phyloP scores from a whole-genome alignment of 2,329 filamentous ascomycete species.

The Plenodomus lindquistii region DNA sequence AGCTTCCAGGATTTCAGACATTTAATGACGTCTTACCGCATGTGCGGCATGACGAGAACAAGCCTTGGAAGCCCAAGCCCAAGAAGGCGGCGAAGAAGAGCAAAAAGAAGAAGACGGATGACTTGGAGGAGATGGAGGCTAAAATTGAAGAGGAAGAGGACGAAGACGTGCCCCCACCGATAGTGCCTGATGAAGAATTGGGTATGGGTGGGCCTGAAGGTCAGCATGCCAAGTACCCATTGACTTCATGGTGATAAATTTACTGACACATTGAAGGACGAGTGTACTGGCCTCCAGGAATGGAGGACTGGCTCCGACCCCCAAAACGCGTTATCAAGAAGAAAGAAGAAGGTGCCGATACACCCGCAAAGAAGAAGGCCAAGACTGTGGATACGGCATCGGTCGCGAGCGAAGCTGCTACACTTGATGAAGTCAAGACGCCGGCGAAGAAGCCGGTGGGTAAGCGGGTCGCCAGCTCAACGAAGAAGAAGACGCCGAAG shows the following conservation, averaged over 20 bases:
- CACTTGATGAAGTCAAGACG: slow-evolving; percentile 40
- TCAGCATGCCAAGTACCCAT: too few relatives aligned
- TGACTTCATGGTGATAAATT: too few relatives aligned
- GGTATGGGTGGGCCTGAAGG: slow-evolving; percentile 80
- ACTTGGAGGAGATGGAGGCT: slow-evolving; percentile 45
- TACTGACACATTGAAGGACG: too few relatives aligned
- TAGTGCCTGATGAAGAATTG: slow-evolving; percentile 69
- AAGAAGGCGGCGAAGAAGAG: slow-evolving; percentile 53
- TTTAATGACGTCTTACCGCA: slow-evolving; percentile 80
- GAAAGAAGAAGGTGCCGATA: slow-evolving; percentile 49
- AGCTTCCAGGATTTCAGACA: slow-evolving; percentile 75
- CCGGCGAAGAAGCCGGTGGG: slow-evolving; percentile 44
- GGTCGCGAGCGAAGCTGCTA: slow-evolving; percentile 29
- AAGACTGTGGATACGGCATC: slow-evolving; percentile 29
- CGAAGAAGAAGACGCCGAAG: slow-evolving; percentile 46
- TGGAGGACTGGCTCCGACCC: slow-evolving; percentile 87
- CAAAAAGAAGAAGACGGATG: slow-evolving; percentile 47
- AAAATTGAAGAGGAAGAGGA: slow-evolving; percentile 47
- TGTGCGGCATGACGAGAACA: slow-evolving; percentile 75
- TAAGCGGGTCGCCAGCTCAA: slow-evolving; percentile 31
- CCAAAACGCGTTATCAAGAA: slow-evolving; percentile 71
- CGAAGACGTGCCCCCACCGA: slow-evolving; percentile 40
- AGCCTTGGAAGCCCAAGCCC: slow-evolving; percentile 44
- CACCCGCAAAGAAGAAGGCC: slow-evolving; percentile 38
- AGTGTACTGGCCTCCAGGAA: slow-evolving; percentile 88